Percentiles rank a stretch among this genome's conserved stretches.
Conservation (phyloP, 2,329 filamentous ascomycete species). For the Alternaria ventricosa region DNA sequence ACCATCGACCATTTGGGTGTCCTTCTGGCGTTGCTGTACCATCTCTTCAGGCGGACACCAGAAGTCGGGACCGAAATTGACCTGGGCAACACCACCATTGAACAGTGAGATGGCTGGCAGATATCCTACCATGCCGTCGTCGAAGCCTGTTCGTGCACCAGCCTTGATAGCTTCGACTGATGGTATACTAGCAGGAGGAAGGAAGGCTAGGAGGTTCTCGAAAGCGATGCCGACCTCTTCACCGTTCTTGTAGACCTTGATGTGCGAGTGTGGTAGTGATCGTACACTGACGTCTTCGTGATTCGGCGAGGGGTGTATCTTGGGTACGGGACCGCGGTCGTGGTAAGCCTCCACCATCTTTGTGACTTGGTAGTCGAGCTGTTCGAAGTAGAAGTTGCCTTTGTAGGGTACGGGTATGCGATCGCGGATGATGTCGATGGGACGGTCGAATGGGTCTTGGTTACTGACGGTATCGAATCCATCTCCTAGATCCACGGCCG, state of each 20-base stretch:
- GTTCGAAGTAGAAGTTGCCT: conserved; percentile 90
- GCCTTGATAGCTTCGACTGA: conserved; percentile 70
- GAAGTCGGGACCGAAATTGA: conserved; percentile 93
- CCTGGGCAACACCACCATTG: conserved; percentile 85
- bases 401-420: conserved; percentile 95
- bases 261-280: conserved; percentile 83
- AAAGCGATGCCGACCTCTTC: conserved; percentile 85
- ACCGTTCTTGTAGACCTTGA: conserved; percentile 94
- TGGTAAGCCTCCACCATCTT: conserved; percentile 80
- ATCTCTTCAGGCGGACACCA: conserved; percentile 80
- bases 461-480: conserved; percentile 57
- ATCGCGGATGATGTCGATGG: conserved; percentile 87
- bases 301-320: conserved; percentile 78
- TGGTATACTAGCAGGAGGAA: conserved; percentile 85
- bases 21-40: conserved; percentile 48
- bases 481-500: conserved; percentile 73
- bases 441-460: conserved; percentile 55
- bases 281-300: conserved; percentile 78
- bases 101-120: conserved; percentile 94
- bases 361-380: conserved; percentile 84
- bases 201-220: conserved; percentile 84
- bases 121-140: conserved; percentile 95
- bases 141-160: conserved; percentile 82
- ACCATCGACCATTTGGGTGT: conserved; percentile 38
- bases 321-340: conserved; percentile 55